Base-by-base conservation (phyloP, 1,284 basidiomycete genomes). In the Flammula alnicola region DNA sequence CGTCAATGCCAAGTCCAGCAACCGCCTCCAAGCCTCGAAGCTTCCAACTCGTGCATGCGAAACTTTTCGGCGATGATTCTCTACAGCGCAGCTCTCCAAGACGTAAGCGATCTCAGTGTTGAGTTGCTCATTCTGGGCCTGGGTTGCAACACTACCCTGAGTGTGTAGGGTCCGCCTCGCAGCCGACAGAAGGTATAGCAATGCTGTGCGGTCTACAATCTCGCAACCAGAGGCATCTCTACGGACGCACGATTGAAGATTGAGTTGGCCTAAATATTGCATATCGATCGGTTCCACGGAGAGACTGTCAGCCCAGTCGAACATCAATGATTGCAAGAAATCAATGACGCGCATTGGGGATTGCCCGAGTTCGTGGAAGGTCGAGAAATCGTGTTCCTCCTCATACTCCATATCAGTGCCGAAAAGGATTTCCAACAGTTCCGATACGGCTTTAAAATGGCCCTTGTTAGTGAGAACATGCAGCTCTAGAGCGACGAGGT, bases 401-500 rank as follows among this genome's bases (percentile, higher is more conserved):
- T 80, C 75, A 43, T 75, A 75, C 29, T 65, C 66, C 59, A 77
- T 76, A 40, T 84, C 81, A 12, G 78, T 83, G 9, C 85, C 84
- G 57, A 94, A 93, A 7, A 94, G 71, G 14, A 91, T 82, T 20
- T 86, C 80, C 5, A 95, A 70, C 9, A 95, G 75, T 44, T 86
- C 84, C 2, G 80, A 73, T 0, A 90, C 84, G 0, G 83, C 82
- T 58, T 87, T 88, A 59, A 79, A 71, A 47, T 90, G 88, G 0
- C 85, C 86, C 58, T 86, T 88, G 59, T 83, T 86, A 4, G 91
- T 89, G 46, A 96, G 79, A 12, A 92, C 81, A 57, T 96, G 95
- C 10, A 98, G 73, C 64, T 99, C 97, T 20, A 99, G 77, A 0
- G 95, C 93, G 5, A 88, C 86, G 19, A 92, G 81, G 54, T 96